These are phyloP conservation scores for Verticillium zaregamsianum DNA, from an alignment of 2,329 filamentous ascomycete genomes.

Conservation along the genomic window DNA sequence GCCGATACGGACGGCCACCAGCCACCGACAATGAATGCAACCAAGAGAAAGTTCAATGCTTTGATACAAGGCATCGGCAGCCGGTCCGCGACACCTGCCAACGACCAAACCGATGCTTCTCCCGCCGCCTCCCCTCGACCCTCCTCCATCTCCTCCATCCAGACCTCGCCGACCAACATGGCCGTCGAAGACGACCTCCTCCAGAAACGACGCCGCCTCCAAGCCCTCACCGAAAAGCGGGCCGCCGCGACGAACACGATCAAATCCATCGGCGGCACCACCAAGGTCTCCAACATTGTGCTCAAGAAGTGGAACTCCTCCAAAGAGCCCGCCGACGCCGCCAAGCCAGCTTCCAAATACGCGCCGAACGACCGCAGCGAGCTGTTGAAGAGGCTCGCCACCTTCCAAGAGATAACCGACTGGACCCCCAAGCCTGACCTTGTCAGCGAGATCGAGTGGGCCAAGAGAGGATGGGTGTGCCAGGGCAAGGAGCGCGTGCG, in stretches of 20 bases:
- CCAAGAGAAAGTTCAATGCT: constrained; percentile 80
- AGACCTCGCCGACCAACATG: constrained; percentile 11
- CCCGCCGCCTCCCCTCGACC: neutral
- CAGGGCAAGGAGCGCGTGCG: constrained; percentile 77
- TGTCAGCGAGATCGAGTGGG: constrained; percentile 90
- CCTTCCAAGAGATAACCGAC: constrained; percentile 84
- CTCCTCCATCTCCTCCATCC: constrained; percentile 10
- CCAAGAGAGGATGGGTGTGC: constrained; percentile 87
- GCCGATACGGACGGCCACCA: constrained; percentile 3
- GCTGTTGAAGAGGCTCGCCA: constrained; percentile 76
- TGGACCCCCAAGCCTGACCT: constrained; percentile 90
- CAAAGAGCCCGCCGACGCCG: constrained; percentile 15
- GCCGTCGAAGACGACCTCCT: constrained; percentile 36
- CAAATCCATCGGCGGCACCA: constrained; percentile 13
- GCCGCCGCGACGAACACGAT: constrained; percentile 6
- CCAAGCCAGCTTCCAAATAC: constrained; percentile 58
- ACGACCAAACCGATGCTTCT: constrained; percentile 14
- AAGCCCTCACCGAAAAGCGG: constrained; percentile 13
- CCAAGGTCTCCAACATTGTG: constrained; percentile 35
- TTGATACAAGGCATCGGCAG: constrained; percentile 64
- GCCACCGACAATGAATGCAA: constrained; percentile 57
- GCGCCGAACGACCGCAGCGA: constrained; percentile 80
- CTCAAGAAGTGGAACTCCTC: constrained; percentile 34
- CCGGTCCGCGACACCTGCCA: constrained; percentile 13
- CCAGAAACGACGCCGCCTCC: constrained; percentile 48